Conservation (phyloP, 1,139 yeast genomes). For the Taphrina confusa region DNA sequence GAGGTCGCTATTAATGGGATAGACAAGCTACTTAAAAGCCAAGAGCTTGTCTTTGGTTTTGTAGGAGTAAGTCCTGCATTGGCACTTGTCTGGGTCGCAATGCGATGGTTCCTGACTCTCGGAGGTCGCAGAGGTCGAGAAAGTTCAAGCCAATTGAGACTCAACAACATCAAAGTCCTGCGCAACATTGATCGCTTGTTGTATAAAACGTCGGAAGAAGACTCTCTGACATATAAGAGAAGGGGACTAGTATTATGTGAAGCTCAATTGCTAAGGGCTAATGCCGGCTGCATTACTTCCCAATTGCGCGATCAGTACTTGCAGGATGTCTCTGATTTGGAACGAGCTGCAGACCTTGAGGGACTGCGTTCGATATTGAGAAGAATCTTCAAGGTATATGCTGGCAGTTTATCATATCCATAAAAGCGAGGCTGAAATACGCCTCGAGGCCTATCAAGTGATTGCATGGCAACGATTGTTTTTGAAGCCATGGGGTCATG, state of each 20-base stretch:
- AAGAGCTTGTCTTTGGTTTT: constrained; percentile 86
- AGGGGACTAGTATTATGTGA: constrained; percentile 43
- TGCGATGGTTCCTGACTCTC: constrained; percentile 41
- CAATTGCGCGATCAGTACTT: constrained; percentile 40
- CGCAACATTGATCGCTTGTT: constrained; percentile 61
- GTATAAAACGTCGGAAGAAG: constrained; percentile 43
- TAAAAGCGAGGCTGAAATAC: too few species aligned
- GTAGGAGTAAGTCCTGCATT: constrained; percentile 85
- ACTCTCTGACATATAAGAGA: constrained; percentile 40
- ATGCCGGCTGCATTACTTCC: constrained; percentile 36
- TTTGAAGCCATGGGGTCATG: too few species aligned
- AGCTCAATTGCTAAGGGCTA: constrained; percentile 40
- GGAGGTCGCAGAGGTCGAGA: constrained; percentile 47
- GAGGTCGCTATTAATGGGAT: constrained; percentile 87
- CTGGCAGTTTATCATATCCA: not conserved
- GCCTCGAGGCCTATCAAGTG: too few species aligned
- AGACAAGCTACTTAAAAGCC: constrained; percentile 83
- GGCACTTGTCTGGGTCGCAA: constrained; percentile 56
- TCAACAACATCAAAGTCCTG: constrained; percentile 56
- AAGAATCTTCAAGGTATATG: constrained; percentile 41
- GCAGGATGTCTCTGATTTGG: constrained; percentile 41
- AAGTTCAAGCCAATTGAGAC: constrained; percentile 41
- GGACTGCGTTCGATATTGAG: constrained; percentile 38
- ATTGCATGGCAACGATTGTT: too few species aligned
- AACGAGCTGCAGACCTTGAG: constrained; percentile 39